Evolutionary conservation across 176 grass and related monocot species (phyloP), one percentile per base, ranked within the genome.

Genomic region (Dactylis glomerata): DNA sequence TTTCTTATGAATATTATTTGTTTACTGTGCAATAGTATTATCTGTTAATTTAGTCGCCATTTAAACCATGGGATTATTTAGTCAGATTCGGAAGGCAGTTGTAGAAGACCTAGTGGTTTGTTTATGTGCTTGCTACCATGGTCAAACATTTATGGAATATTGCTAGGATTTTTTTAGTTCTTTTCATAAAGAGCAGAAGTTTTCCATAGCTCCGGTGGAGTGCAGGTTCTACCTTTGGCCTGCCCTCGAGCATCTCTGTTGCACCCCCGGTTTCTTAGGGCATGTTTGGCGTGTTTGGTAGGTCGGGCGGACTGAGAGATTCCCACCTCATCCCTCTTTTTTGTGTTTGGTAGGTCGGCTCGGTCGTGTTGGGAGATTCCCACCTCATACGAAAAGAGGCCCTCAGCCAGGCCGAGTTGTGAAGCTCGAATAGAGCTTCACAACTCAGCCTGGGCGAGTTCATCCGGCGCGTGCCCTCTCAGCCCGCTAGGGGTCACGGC

Each of bases 131-230:
- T 3, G 2, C 46, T 56, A 30, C 32, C 32, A 31, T 30, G 44
- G 58, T 86, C 65, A 79, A 84, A 47, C 30, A 86, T n/a, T 31
- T 68, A 42, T 55, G 34, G 13, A 56, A 74, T 69, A 33, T 47
- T 86, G 65, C 20, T 6, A 27, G 12, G 9, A 71, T 76, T 20
- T 38, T 20, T 1, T 52, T 38, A n/a, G n/a, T n/a, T n/a, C n/a
- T 5, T 38, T 38, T 38, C 7, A 6, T 57, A 42, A 71, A 82
- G 1, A 1, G 5, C 0, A 34, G 11, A 22, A 6, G 0, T 41
- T 41, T 41, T 8, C 40, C 40, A 41, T 41, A n/a, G 23, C 15
- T 73, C 40, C 3, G 40, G 41, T 73, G 26, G 13, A 73, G 40
- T 26, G 23, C 69, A 46, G n/a, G 41, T 73, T 73, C 7, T 45